These are phyloP conservation scores for Spiraea crenata DNA, from an alignment of 331 rosid genomes.

Conservation along the genomic window DNA sequence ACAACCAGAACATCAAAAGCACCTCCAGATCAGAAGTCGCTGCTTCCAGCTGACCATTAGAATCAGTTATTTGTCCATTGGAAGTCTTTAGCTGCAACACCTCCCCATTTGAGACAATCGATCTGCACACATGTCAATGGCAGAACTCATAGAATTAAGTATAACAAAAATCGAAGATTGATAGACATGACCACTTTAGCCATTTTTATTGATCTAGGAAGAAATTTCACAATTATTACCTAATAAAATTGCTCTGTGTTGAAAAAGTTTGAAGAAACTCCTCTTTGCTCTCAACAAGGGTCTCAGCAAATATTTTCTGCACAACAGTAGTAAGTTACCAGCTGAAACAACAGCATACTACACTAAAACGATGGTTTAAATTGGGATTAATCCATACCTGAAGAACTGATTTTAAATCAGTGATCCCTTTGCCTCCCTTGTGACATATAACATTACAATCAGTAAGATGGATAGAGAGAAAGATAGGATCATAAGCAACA, in stretches of 20 bases:
- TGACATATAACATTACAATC: slow-evolving; percentile 27
- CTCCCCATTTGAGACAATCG: slow-evolving; percentile 58
- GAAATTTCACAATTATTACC: slow-evolving; percentile 40
- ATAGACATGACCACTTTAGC: not conserved
- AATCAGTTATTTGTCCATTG: slow-evolving; percentile 32
- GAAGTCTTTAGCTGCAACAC: slow-evolving; percentile 46
- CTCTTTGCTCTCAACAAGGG: slow-evolving; percentile 72
- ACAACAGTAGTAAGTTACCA: slow-evolving; percentile 25
- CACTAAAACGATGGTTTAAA: slow-evolving; percentile 7
- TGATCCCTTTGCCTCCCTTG: slow-evolving; percentile 89
- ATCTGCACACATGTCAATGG: slow-evolving; percentile 44
- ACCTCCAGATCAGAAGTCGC: slow-evolving; percentile 69
- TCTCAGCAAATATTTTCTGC: slow-evolving; percentile 82
- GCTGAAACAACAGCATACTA: slow-evolving; percentile 13
- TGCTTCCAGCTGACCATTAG: slow-evolving; percentile 35
- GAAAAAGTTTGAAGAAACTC: slow-evolving; percentile 71
- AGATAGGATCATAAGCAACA: slow-evolving; percentile 10
- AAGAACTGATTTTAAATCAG: slow-evolving; percentile 75
- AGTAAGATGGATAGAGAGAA: slow-evolving; percentile 3
- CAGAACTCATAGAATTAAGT: slow-evolving; percentile 10
- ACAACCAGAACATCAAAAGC: slow-evolving; percentile 12
- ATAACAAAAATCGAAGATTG: slow-evolving; percentile 9
- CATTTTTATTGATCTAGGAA: not conserved
- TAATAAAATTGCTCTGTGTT: slow-evolving; percentile 46
- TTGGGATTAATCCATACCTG: slow-evolving; percentile 45